A percentile compares a stretch with the other conserved stretches of the same genome.
phyloP scores from a whole-genome alignment of 164 flowering plant species.

The Chimonanthus praecox region DNA sequence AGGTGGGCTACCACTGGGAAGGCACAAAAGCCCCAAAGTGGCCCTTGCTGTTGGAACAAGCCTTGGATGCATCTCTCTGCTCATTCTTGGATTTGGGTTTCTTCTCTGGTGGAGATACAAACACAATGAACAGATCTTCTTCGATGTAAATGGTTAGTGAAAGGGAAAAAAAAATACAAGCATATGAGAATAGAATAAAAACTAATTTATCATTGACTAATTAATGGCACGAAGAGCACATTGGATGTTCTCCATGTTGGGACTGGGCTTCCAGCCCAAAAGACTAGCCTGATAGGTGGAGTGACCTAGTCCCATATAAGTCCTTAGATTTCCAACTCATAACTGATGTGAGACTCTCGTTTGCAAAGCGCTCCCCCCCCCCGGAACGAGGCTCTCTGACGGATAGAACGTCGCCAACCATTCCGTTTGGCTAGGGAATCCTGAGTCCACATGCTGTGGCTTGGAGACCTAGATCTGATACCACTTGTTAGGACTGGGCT shows the following conservation, averaged over 20 bases:
- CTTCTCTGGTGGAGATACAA: constrained; percentile 69
- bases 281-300: too few species aligned
- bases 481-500: too few species aligned
- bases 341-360: too few species aligned
- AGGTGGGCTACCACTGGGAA: constrained; percentile 42
- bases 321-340: too few species aligned
- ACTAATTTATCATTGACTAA: background rate
- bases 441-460: too few species aligned
- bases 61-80: constrained; percentile 55
- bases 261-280: too few species aligned
- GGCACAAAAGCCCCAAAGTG: constrained; percentile 44
- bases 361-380: too few species aligned
- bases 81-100: constrained; percentile 58
- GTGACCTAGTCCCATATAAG: too few species aligned
- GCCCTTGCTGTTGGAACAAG: constrained; percentile 71
- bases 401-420: too few species aligned
- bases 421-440: too few species aligned
- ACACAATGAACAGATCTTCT: constrained; percentile 70
- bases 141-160: constrained; percentile 39
- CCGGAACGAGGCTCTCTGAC: too few species aligned
- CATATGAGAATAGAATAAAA: background rate
- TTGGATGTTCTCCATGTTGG: background rate
- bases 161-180: background rate
- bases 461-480: too few species aligned
- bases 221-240: background rate